A percentile compares a stretch with the other conserved stretches of the same genome.
These are phyloP conservation scores for Sarcomyxa edulis DNA, from an alignment of 768 basidiomycete genomes.

Conservation along the genomic window DNA sequence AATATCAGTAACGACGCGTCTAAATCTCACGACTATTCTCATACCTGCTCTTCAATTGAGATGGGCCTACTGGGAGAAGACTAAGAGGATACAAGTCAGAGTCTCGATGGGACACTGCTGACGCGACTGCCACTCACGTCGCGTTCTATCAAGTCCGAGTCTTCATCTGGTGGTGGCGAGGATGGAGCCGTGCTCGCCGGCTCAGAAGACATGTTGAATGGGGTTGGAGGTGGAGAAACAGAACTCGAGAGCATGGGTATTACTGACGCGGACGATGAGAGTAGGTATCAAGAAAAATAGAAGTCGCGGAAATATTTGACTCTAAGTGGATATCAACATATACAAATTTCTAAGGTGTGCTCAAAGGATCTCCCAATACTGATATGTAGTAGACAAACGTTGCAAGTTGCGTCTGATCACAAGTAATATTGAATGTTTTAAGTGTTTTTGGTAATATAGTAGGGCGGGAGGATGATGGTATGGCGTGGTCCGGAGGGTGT, in stretches of 20 bases:
- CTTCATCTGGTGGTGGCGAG: slow-evolving; percentile 6
- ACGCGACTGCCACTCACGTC: not conserved
- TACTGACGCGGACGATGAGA: too few relatives aligned
- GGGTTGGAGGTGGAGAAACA: not conserved
- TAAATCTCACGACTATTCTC: not conserved
- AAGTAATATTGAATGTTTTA: too few relatives aligned
- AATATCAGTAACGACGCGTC: not conserved
- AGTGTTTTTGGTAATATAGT: too few relatives aligned
- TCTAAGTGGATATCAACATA: not conserved
- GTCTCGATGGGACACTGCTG: too few relatives aligned
- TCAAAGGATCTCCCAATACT: too few relatives aligned
- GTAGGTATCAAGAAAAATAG: too few relatives aligned
- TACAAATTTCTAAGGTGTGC: too few relatives aligned
- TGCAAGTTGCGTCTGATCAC: too few relatives aligned
- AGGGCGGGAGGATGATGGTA: too few relatives aligned
- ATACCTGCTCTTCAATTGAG: not conserved
- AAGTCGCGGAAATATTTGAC: not conserved
- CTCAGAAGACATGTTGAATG: slow-evolving; percentile 4
- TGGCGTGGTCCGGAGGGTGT: too few relatives aligned
- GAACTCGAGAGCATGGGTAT: slow-evolving; percentile 1
- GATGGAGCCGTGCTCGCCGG: slow-evolving; percentile 13
- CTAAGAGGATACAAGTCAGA: not conserved
- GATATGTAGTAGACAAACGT: too few relatives aligned
- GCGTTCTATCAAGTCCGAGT: not conserved
- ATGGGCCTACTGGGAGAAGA: not conserved